phyloP scores from a whole-genome alignment of 2,329 filamentous ascomycete genomes.

The Emergomyces orientalis region DNA sequence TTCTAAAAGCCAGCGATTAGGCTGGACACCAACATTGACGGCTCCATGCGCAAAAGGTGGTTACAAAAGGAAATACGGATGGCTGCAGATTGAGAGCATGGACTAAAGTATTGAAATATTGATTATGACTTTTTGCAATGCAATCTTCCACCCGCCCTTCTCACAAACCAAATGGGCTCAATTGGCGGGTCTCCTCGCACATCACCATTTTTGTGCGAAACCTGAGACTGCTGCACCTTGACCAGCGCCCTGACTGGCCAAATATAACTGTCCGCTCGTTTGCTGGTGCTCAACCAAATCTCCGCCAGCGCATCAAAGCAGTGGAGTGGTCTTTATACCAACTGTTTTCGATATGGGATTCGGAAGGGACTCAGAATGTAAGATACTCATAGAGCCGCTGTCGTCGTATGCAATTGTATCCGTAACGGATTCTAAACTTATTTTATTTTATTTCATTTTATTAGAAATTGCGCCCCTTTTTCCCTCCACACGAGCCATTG shows the following conservation, averaged over 20 bases:
- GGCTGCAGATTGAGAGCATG: neutral
- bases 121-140: conserved; percentile 19
- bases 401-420: neutral
- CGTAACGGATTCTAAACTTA: neutral
- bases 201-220: conserved; percentile 69
- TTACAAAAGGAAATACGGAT: neutral
- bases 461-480: conserved; percentile 81
- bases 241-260: conserved; percentile 70
- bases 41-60: neutral
- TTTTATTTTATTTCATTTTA: conserved; percentile 9
- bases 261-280: conserved; percentile 62
- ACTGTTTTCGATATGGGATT: conserved; percentile 76
- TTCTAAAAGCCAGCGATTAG: neutral
- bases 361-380: conserved; percentile 64
- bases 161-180: conserved; percentile 23
- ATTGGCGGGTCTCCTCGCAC: conserved; percentile 42
- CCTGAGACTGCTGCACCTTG: conserved; percentile 70
- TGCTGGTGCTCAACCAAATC: conserved; percentile 58
- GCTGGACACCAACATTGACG: neutral
- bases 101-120: conserved; percentile 4
- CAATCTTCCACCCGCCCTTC: conserved; percentile 23
- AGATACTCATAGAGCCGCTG: conserved; percentile 13
- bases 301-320: conserved; percentile 71
- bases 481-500: conserved; percentile 78
- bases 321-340: conserved; percentile 89